phyloP scores from a whole-genome alignment of 2,329 filamentous ascomycete species.

The Aspergillus niger region DNA sequence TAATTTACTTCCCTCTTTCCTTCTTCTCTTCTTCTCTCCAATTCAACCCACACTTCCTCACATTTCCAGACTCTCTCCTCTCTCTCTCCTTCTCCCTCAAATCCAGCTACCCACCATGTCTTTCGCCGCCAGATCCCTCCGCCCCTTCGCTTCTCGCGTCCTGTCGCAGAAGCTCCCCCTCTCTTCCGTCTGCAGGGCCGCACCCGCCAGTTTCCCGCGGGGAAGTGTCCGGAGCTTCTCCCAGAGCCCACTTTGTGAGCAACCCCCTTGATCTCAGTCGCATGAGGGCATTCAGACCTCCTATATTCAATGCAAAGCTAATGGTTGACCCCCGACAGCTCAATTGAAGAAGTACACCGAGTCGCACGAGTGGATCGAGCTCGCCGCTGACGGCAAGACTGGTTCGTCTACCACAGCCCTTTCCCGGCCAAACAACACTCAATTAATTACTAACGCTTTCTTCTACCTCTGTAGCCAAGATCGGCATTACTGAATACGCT shows the following conservation, averaged over 20 bases:
- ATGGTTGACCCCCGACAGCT: slow-evolving; percentile 29
- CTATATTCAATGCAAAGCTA: background rate
- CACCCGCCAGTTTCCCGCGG: slow-evolving; percentile 45
- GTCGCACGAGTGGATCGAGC: slow-evolving; percentile 97
- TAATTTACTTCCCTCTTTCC: slow-evolving; percentile 15
- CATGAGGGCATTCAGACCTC: slow-evolving; percentile 2
- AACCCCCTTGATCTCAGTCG: slow-evolving; percentile 7
- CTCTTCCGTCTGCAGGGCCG: slow-evolving; percentile 32
- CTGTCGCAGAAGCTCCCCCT: slow-evolving; percentile 41
- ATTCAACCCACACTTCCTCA: background rate
- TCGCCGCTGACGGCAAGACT: slow-evolving; percentile 77
- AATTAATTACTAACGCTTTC: background rate
- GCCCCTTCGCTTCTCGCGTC: slow-evolving; percentile 40
- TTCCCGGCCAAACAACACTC: background rate
- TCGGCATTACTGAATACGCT: slow-evolving; percentile 89
- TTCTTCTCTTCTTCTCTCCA: slow-evolving; percentile 13
- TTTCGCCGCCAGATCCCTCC: slow-evolving; percentile 37
- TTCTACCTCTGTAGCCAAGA: slow-evolving; percentile 52
- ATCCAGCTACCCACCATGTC: slow-evolving; percentile 35
- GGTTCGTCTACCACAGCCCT: slow-evolving; percentile 49
- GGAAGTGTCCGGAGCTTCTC: slow-evolving; percentile 45
- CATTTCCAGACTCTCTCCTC: background rate
- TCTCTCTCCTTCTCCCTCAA: slow-evolving; percentile 12
- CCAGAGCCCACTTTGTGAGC: slow-evolving; percentile 43
- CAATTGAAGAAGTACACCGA: slow-evolving; percentile 81